Evolutionary conservation across 2,329 filamentous ascomycete genomes (phyloP).

Genomic region (Epichloe gansuensis): DNA sequence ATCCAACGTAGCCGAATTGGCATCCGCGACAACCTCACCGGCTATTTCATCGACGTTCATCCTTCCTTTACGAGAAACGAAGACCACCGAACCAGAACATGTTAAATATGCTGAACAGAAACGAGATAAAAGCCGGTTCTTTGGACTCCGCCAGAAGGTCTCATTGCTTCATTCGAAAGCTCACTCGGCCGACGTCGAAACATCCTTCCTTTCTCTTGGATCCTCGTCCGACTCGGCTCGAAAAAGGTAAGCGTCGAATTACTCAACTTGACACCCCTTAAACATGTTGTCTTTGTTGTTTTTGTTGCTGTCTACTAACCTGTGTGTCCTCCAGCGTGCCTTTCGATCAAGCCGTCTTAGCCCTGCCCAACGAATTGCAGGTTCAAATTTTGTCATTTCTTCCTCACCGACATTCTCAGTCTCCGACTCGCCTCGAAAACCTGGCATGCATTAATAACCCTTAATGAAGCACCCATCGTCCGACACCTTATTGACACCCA

Average conservation of each 20-base stretch:
- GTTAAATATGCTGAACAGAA: constrained; percentile 21
- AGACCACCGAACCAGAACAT: constrained; percentile 19
- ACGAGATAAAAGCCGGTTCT: constrained; percentile 31
- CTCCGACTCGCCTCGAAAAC: constrained; percentile 45
- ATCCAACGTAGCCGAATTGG: constrained; percentile 11
- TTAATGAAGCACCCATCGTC: constrained; percentile 49
- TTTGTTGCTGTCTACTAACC: constrained; percentile 9
- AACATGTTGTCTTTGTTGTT: no score
- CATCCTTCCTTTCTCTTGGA: constrained; percentile 4
- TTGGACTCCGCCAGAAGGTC: constrained; percentile 28
- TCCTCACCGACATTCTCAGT: constrained; percentile 47
- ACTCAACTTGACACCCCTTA: no score
- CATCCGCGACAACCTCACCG: constrained; percentile 8
- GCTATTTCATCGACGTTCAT: constrained; percentile 33
- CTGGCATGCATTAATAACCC: constrained; percentile 46
- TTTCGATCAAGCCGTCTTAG: constrained; percentile 45
- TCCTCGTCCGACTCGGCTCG: constrained; percentile 16
- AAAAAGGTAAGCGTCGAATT: constrained; percentile 19
- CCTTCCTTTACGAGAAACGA: constrained; percentile 34
- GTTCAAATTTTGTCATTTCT: constrained; percentile 49
- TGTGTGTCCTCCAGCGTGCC: constrained; percentile 23
- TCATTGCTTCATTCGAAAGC: constrained; percentile 24
- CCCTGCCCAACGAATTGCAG: constrained; percentile 49
- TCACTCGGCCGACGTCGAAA: constrained; percentile 11
- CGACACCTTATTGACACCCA: constrained; percentile 48